These are phyloP conservation scores for Graphium sp. DNA, from an alignment of 2,329 filamentous ascomycete species.

Conservation along the genomic window DNA sequence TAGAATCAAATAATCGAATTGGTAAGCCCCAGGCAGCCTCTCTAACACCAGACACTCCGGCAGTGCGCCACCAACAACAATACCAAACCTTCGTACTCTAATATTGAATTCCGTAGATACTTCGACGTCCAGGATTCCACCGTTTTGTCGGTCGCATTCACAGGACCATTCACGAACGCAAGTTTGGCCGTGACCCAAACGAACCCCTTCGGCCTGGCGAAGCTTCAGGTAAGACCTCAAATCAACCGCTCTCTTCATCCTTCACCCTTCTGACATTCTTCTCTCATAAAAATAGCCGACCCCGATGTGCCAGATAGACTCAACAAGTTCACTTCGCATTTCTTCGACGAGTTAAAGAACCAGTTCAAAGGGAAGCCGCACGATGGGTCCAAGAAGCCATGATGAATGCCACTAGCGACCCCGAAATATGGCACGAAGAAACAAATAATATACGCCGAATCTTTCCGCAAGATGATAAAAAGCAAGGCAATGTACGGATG, in stretches of 20 bases:
- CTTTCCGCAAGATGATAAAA: no score
- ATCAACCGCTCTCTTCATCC: neutral
- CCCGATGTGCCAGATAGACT: conserved; percentile 11
- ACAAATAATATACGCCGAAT: no score
- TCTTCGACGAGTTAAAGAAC: conserved; percentile 31
- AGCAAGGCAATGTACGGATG: no score
- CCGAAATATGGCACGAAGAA: no score
- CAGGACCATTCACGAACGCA: conserved; percentile 26
- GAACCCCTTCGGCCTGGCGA: conserved; percentile 33
- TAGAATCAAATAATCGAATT: no score
- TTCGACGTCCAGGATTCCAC: conserved; percentile 32
- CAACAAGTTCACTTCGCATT: conserved; percentile 24
- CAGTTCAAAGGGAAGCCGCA: conserved; percentile 28
- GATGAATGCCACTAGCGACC: no score
- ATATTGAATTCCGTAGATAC: no score
- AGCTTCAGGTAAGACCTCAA: conserved; percentile 23
- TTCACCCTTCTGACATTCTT: neutral
- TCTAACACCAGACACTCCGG: no score
- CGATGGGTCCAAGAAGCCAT: conserved; percentile 14
- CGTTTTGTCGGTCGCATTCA: conserved; percentile 34
- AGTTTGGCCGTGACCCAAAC: conserved; percentile 29
- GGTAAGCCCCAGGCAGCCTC: no score
- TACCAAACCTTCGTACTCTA: no score
- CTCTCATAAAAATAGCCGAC: conserved; percentile 11
- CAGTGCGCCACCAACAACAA: no score